These are phyloP conservation scores for Aspergillus aculeatus DNA, from an alignment of 2,329 filamentous ascomycete genomes.

Conservation along the genomic window DNA sequence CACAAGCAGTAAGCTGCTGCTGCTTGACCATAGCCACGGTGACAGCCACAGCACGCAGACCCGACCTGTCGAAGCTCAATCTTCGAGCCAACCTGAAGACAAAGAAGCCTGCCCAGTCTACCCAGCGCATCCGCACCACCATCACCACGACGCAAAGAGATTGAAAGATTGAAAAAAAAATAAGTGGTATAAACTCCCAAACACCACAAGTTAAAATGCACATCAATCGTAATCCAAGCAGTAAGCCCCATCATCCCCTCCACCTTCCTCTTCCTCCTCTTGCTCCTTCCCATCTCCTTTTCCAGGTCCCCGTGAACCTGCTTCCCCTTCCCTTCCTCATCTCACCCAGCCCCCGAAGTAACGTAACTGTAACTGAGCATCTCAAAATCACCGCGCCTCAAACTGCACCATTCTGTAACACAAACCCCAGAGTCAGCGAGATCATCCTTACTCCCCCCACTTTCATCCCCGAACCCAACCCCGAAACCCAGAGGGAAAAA, in stretches of 20 bases:
- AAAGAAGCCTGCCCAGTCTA: not conserved
- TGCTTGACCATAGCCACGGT: not conserved
- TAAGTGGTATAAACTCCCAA: slow-evolving; percentile 22
- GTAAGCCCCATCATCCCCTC: not conserved
- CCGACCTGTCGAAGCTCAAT: too few relatives aligned
- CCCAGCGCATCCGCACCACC: not conserved
- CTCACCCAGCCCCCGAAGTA: too few relatives aligned
- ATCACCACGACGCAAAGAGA: not conserved
- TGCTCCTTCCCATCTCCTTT: not conserved
- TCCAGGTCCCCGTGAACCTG: too few relatives aligned
- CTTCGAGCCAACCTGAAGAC: not conserved
- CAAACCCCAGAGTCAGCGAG: slow-evolving; percentile 3
- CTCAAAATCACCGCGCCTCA: slow-evolving; percentile 70
- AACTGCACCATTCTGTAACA: slow-evolving; percentile 89
- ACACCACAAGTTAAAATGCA: slow-evolving; percentile 32
- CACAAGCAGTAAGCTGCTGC: too few relatives aligned
- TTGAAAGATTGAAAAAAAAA: not conserved
- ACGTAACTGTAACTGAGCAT: not conserved
- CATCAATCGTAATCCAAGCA: slow-evolving; percentile 21
- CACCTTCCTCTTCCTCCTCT: not conserved
- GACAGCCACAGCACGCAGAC: not conserved
- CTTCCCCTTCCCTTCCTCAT: not conserved
- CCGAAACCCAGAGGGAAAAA: not conserved
- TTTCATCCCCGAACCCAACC: slow-evolving; percentile 3
- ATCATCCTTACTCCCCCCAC: too few relatives aligned